Conservation (phyloP, 1,284 basidiomycete species). For the Microbotryum lychnidis-dioicae region DNA sequence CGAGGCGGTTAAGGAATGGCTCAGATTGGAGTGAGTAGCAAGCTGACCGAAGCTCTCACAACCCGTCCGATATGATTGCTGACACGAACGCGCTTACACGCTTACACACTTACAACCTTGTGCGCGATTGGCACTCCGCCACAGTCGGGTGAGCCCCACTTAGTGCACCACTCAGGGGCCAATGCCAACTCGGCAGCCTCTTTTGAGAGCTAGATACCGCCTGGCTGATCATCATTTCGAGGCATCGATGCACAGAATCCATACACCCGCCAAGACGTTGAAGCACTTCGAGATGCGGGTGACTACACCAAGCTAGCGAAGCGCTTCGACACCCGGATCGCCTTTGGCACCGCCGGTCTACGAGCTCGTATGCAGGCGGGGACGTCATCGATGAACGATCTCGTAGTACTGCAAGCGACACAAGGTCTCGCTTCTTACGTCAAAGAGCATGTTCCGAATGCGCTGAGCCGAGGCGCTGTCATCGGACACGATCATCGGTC, state of each 20-base stretch:
- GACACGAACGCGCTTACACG: background rate
- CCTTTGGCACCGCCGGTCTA: constrained; percentile 76
- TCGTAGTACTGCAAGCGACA: constrained; percentile 64
- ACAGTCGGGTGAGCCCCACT: constrained; percentile 1
- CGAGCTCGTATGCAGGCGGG: constrained; percentile 75
- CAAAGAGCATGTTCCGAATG: constrained; percentile 48
- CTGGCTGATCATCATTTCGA: background rate
- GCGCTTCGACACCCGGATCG: constrained; percentile 61
- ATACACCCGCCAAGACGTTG: constrained; percentile 51
- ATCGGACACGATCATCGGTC: constrained; percentile 51
- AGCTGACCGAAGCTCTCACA: background rate
- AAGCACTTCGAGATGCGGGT: constrained; percentile 46
- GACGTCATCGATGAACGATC: constrained; percentile 75
- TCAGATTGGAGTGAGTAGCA: constrained; percentile 21
- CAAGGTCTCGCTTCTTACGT: constrained; percentile 44
- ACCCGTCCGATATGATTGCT: background rate
- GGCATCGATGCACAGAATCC: constrained; percentile 46
- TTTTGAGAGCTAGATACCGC: background rate
- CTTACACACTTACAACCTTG: background rate
- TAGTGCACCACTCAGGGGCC: background rate
- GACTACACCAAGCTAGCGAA: constrained; percentile 50
- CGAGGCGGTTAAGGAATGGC: constrained; percentile 15
- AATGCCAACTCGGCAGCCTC: background rate
- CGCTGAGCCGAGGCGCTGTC: constrained; percentile 57
- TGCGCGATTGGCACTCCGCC: background rate